These are phyloP conservation scores for Laburnicola sp. DNA, from an alignment of 2,329 filamentous ascomycete species.

Conservation along the genomic window DNA sequence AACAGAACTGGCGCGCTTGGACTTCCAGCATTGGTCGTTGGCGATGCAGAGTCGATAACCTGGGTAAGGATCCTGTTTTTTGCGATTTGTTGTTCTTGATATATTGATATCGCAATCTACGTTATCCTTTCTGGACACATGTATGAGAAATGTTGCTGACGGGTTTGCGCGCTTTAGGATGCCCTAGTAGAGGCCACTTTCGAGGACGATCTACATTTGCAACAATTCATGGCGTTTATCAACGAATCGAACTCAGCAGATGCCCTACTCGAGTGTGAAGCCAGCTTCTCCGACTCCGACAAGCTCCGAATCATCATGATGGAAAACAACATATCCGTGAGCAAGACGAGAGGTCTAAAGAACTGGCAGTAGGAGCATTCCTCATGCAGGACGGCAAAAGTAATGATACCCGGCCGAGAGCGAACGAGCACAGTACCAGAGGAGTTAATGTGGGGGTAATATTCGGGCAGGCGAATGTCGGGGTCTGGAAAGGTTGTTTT, in stretches of 20 bases:
- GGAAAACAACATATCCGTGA: conserved; percentile 11
- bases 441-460: background rate
- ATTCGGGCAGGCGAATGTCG: background rate
- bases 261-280: conserved; percentile 4
- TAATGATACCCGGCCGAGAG: background rate
- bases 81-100: too few relatives aligned
- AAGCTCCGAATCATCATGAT: conserved; percentile 10
- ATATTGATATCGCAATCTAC: background rate
- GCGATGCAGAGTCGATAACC: conserved; percentile 5
- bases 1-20: conserved; percentile 2
- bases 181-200: conserved; percentile 9
- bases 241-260: conserved; percentile 7
- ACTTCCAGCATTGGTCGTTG: conserved; percentile 6
- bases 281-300: conserved; percentile 6
- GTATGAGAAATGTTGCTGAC: background rate
- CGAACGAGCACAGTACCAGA: background rate
- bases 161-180: background rate
- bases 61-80: background rate
- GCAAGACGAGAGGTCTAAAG: conserved; percentile 3
- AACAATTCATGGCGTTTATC: conserved; percentile 11
- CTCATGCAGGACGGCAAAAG: too few relatives aligned
- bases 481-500: background rate
- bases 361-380: conserved; percentile 1
- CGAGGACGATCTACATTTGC: conserved; percentile 11
- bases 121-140: background rate